Conservation (phyloP, 2,329 filamentous ascomycete genomes). For the Sporothrix brasiliensis region DNA sequence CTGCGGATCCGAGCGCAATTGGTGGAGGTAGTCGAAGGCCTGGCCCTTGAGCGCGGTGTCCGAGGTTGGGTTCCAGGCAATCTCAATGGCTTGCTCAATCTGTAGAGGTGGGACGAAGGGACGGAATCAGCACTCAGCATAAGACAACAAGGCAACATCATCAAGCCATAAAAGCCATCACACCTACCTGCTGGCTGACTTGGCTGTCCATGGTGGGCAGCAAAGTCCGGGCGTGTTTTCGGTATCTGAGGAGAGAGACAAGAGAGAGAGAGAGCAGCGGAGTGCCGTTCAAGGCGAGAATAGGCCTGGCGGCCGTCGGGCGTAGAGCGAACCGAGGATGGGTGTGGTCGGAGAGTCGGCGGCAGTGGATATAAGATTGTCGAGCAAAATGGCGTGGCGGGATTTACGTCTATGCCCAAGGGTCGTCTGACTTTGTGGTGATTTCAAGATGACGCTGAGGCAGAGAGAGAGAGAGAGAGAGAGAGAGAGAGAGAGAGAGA, state of each 20-base stretch:
- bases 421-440: background rate
- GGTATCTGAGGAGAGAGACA: background rate
- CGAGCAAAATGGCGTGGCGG: background rate
- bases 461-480: background rate
- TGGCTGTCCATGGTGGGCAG: slow-evolving; percentile 30
- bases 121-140: background rate
- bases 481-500: background rate
- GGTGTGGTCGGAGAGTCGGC: slow-evolving; percentile 15
- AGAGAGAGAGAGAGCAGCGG: slow-evolving; percentile 1
- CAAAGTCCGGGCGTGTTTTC: background rate
- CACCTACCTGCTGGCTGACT: slow-evolving; percentile 31
- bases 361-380: background rate
- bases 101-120: slow-evolving; percentile 44
- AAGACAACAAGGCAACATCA: background rate
- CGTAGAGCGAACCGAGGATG: slow-evolving; percentile 12
- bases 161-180: background rate
- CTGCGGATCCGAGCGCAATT: slow-evolving; percentile 77
- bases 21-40: slow-evolving; percentile 78
- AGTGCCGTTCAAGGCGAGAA: slow-evolving; percentile 21
- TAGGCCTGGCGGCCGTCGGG: slow-evolving; percentile 18
- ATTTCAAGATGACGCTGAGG: slow-evolving; percentile 13
- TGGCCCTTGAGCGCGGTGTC: slow-evolving; percentile 75
- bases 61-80: slow-evolving; percentile 81
- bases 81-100: slow-evolving; percentile 94
- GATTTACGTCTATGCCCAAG: background rate